Evolutionary conservation across 768 basidiomycete genomes (phyloP), one percentile per base, ranked within the genome.

Genomic region (Coprinellus aureogranulatus): DNA sequence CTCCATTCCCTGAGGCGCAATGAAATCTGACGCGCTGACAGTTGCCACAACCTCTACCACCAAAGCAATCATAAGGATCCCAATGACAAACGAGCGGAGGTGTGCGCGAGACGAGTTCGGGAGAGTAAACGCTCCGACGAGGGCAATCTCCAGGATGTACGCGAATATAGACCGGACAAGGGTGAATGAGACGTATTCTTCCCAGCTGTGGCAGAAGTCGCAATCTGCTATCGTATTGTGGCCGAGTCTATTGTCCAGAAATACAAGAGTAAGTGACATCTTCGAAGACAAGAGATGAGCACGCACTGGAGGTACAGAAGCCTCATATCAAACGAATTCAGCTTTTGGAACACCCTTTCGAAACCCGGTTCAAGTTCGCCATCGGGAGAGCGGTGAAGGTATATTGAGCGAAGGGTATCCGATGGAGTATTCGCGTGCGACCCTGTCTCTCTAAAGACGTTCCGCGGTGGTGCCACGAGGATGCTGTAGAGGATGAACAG

Each of bases 221-320:
- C 89, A 91, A 8, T 77, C 78, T 45, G 83, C 74, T 16, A 91
- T 69, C 4, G 82, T 81, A 26, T 77, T 68, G 68, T 91, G 89
- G 23, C 89, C 89, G 59, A 89, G 88, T 56, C 89, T 89, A 30
- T 6, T n/a, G 88, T 56, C 89, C 88, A 30, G 8, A 18, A 30
- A 28, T 39, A 20, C 4, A 23, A 4, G 9, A 20, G 28, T 22
- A 42, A 25, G 3, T 44, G 26, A 44, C 16, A 49, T 30, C 25
- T 51, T 41, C 41, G 41, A 10, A 11, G n/a, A 11, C 52, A 10
- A 48, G 42, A 39, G 8, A 3, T 41, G 18, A 42, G n/a, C 18
- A 68, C 79, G 16, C 48, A 87, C 87, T 85, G 77, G 62, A 83
- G 75, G 63, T 89, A 91, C 45, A 80, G 65, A 0, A 75, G 70